phyloP scores from a whole-genome alignment of 2,329 filamentous ascomycete genomes.

The Penicillium sp. region DNA sequence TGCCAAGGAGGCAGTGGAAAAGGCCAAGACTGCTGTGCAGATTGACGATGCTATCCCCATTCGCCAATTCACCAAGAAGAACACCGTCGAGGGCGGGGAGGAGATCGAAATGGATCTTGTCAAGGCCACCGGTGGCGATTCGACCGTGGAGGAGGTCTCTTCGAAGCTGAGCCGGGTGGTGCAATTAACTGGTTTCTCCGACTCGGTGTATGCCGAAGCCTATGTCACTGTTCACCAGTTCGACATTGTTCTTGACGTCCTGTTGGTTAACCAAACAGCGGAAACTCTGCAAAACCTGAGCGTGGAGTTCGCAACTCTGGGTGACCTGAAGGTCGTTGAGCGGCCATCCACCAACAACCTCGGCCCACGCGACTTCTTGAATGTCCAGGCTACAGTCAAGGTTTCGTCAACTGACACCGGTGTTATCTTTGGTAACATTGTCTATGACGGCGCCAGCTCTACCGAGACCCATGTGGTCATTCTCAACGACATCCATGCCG shows the following conservation, averaged over 20 bases:
- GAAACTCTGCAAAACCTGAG: conserved; percentile 96
- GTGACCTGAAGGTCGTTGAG: conserved; percentile 96
- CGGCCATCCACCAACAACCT: conserved; percentile 94
- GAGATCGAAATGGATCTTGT: conserved; percentile 88
- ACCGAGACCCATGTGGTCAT: conserved; percentile 97
- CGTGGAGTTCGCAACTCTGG: conserved; percentile 96
- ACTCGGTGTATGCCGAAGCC: conserved; percentile 96
- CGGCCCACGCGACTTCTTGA: conserved; percentile 92
- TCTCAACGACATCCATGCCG: conserved; percentile 94
- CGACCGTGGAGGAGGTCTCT: conserved; percentile 76
- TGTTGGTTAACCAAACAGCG: conserved; percentile 94
- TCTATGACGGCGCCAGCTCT: conserved; percentile 90
- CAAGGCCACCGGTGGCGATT: conserved; percentile 88
- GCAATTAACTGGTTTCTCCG: conserved; percentile 95
- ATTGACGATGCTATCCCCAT: conserved; percentile 94
- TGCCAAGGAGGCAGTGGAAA: conserved; percentile 89
- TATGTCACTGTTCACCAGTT: conserved; percentile 99
- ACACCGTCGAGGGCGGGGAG: conserved; percentile 73
- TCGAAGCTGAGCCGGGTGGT: conserved; percentile 96
- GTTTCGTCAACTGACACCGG: conserved; percentile 97
- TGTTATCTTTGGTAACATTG: conserved; percentile 97
- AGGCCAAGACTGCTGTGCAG: conserved; percentile 89
- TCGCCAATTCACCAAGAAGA: conserved; percentile 90
- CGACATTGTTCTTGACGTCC: conserved; percentile 93
- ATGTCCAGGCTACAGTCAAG: conserved; percentile 98